Base-by-base conservation (phyloP, 805 yeast genomes). In the Ogataea thermomethanolica region DNA sequence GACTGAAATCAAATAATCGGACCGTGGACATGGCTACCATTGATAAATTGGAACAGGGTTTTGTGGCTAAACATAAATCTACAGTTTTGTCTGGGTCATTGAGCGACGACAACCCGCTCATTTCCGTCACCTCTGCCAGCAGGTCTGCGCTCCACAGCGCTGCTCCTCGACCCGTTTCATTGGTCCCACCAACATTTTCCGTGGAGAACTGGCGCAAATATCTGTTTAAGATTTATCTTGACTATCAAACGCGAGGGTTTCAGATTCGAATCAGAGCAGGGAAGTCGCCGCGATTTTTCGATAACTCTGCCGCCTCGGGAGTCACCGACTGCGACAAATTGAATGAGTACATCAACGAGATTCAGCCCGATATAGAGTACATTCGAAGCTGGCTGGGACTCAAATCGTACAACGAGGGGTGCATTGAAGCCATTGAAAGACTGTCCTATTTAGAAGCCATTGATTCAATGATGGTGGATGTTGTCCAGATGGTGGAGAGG, bases 111-210 rank as follows among this genome's bases (percentile, higher is more conserved):
- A 52, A 52, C 38, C 55, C 56, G 10, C 23, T 52, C 41, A 43
- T 50, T 11, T 45, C 52, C n/a, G 39, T 37, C 5, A 29, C 44
- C 3, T 39, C 55, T 9, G 20, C 33, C 7, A 26, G 43, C 10
- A 14, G 25, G 7, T 31, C 49, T n/a, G 36, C 25, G 14, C 17
- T 25, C 25, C 36, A 29, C 8, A 35, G 28, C 14, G 33, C 14
- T 5, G 30, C 33, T 7, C 26, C 15, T 5, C 39, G 33, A 24
- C 51, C 49, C 9, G 38, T 43, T 4, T 48, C 52, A 8, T 24
- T 53, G 24, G 48, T 53, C 12, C 61, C 61, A 11, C 59, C 61
- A 8, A 44, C 51, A 3, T 50, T 56, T 24, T 37, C 58, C 4
- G 30, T 49, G 11, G 50, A 44, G 8, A 39, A 52, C 29, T 56